Evolutionary conservation across 345 rosid genomes (phyloP), one percentile per base, ranked within the genome.

Genomic region (Cardamine chenopodiifolia): DNA sequence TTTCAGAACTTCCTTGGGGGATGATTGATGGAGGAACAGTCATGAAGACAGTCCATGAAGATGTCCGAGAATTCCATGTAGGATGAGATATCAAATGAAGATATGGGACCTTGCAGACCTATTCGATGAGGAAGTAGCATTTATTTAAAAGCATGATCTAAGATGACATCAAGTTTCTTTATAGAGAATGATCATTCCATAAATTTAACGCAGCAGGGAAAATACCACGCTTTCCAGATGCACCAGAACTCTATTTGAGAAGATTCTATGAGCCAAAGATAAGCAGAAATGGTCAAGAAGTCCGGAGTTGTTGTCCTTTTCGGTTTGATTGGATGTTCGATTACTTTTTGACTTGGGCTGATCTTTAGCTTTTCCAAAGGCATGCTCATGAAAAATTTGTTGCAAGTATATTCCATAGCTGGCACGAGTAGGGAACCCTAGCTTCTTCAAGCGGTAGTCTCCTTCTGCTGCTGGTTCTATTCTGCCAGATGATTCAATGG

Each of bases 41-140:
- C 92, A 89, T 80, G 57, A 77, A 86, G 82, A 95, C 82, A 34
- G 96, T 88, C 97, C 99, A 90, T 56, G 99, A 89, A 54, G 99
- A 95, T 72, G 85, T 83, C 74, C 97, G 85, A 58, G 96, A 92
- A 85, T 88, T 85, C 99, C 99, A 92, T 56, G 97, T 85, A 25
- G 97, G 97, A 82, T 95, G 95, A 57, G 96, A 90, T 81, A 85
- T 81, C 82, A 90, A 82, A 75, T 86, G 97, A 71, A 92, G 92
- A 84, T 88, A 95, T 14, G 97, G 86, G 17, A 89, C 91, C 82
- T 89, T 81, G 73, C 87, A 82, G 73, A 89, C 96, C 97, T 94
- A 66, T 47, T 73, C 35, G 3, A 74, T 22, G 42, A 6, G 60
- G 42, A 72, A 73, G 31, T 22, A 49, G 45, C 69, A 17, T 52